Evolutionary conservation across 1,284 basidiomycete genomes (phyloP), one percentile per base, ranked within the genome.

Genomic region (Tilletiopsis washingtonensis): DNA sequence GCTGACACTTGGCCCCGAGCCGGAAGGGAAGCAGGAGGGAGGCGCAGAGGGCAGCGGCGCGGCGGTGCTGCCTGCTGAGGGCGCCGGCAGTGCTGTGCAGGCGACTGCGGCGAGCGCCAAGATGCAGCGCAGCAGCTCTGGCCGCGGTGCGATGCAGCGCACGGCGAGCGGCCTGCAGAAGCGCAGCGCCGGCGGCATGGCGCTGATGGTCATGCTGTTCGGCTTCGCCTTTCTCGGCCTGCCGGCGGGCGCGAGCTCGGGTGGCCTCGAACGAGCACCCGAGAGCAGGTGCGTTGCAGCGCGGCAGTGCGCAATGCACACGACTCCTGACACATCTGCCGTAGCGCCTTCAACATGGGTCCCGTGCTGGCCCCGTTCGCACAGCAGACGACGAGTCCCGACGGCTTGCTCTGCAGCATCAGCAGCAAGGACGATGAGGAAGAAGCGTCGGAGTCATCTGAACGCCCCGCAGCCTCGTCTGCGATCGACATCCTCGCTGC

Each of bases 381-480:
- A 11, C 14, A 27, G 37, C 49, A 46, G 26, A 32, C 43, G 25
- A 32, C 43, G 43, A 43, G 43, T 23, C 27, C 42, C 24, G 25
- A 45, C 47, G 32, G 21, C 27, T 29, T 25, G 38, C 20, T 34
- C 36, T 12, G 9, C 39, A 36, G 29, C 43, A 41, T 25, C 54
- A 55, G 20, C 49, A 47, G 47, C 41, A 53, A 37, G 34, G 38
- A 9, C 51, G 57, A 27, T 34, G 42, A 29, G 34, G 42, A 40
- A 44, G 57, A 51, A 45, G 43, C 34, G 23, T 45, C 48, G 37
- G 21, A 23, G 14, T 47, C 20, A 19, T 46, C 4, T 41, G 43
- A 52, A 24, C 62, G 61, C 11, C 62, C 62, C 17, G 62, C 62
- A 3, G 61, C 62, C 48, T 46, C 62, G 17, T 62, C 58, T 6